These are phyloP conservation scores for Selaginella tamariscina DNA, from an alignment of 75 land plant genomes.

Conservation along the genomic window DNA sequence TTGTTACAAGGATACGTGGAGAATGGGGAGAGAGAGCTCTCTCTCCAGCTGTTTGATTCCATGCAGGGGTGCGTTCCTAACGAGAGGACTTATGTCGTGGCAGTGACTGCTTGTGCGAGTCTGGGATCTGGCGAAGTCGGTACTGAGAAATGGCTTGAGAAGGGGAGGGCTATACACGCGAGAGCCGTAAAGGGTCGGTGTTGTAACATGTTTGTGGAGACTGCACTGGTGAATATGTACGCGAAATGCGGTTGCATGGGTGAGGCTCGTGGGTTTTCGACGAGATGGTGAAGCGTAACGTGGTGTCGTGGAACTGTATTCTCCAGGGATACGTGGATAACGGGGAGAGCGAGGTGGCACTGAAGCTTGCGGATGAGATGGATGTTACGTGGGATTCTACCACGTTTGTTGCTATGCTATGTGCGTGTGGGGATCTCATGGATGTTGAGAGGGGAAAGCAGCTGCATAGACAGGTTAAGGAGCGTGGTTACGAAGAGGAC, in stretches of 20 bases:
- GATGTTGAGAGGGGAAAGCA: conserved; percentile 29
- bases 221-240: not conserved
- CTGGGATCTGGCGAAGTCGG: too few relatives aligned
- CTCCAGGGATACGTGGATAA: not conserved
- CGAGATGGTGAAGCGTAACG: not conserved
- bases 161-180: too few relatives aligned
- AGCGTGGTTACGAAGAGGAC: conserved; percentile 19
- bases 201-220: not conserved
- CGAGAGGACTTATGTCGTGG: too few relatives aligned
- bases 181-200: too few relatives aligned
- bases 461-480: conserved; percentile 25
- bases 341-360: not conserved
- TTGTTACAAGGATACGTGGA: too few relatives aligned
- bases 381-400: not conserved
- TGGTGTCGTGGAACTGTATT: not conserved
- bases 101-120: too few relatives aligned
- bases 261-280: not conserved
- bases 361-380: not conserved
- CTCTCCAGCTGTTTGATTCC: too few relatives aligned
- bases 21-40: too few relatives aligned
- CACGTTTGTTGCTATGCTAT: conserved; percentile 28
- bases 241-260: not conserved
- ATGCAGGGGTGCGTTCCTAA: too few relatives aligned
- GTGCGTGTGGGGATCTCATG: conserved; percentile 35
- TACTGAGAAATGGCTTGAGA: too few relatives aligned